A percentile compares a stretch with the other conserved stretches of the same genome.
Evolutionary conservation across 75 land plant species (phyloP).

Genomic region (Cupressus sempervirens): DNA sequence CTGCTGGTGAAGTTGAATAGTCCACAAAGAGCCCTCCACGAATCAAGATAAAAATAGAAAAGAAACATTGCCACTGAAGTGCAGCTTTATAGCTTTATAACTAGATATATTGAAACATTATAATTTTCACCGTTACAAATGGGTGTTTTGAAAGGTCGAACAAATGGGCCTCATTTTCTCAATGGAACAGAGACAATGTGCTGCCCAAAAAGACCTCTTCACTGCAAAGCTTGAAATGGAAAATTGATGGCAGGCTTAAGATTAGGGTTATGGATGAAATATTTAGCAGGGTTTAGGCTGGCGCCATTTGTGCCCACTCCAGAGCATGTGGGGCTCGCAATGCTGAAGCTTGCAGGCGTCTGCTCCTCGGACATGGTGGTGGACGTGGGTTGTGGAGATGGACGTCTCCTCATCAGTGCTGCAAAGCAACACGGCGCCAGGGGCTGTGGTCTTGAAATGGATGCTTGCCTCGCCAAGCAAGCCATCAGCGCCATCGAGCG

Average conservation of each 20-base stretch:
- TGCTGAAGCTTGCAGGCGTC: conserved; percentile 28
- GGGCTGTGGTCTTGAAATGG: conserved; percentile 40
- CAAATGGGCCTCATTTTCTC: too few species aligned
- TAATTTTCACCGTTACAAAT: too few species aligned
- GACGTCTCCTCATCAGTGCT: conserved; percentile 31
- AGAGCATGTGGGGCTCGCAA: conserved; percentile 24
- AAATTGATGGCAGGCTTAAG: conserved; percentile 17
- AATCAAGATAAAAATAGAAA: too few species aligned
- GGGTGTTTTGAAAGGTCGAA: too few species aligned
- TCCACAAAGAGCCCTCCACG: too few species aligned
- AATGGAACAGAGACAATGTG: too few species aligned
- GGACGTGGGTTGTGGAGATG: conserved; percentile 40
- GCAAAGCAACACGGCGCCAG: conserved; percentile 37
- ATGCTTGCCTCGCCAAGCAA: conserved; percentile 27
- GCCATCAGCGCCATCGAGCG: conserved; percentile 21
- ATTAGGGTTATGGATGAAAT: conserved; percentile 33
- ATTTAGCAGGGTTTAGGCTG: conserved; percentile 26
- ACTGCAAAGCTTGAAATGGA: not conserved
- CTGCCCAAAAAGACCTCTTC: too few species aligned
- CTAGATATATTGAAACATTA: too few species aligned
- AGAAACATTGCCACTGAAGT: too few species aligned
- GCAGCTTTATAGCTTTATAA: too few species aligned
- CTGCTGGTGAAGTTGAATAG: too few species aligned
- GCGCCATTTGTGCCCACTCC: conserved; percentile 40
- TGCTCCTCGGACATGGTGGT: conserved; percentile 19